These are phyloP conservation scores for Puya raimondii DNA, from an alignment of 176 grass and related monocot species.

Conservation along the genomic window DNA sequence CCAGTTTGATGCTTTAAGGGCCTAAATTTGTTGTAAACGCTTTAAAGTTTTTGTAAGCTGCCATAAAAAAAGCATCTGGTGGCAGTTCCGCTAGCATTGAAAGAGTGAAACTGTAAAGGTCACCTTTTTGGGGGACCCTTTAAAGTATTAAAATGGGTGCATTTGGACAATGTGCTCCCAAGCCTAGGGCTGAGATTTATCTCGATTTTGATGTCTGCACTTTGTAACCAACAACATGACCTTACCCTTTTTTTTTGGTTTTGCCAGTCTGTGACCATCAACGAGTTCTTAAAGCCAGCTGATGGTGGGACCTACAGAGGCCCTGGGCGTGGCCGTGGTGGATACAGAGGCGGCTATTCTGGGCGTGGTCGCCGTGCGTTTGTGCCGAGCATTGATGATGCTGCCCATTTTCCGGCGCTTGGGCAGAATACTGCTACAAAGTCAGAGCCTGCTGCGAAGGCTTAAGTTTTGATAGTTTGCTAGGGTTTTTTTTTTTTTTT, in stretches of 20 bases:
- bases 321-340: background rate
- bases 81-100: too few relatives aligned
- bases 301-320: background rate
- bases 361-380: background rate
- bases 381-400: background rate
- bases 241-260: background rate
- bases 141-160: too few relatives aligned
- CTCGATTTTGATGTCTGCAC: background rate
- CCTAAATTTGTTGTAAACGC: too few relatives aligned
- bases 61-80: too few relatives aligned
- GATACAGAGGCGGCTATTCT: background rate
- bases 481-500: background rate
- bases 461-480: background rate
- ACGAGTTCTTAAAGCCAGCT: background rate
- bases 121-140: too few relatives aligned
- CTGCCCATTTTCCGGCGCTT: background rate
- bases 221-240: background rate
- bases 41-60: too few relatives aligned
- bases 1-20: too few relatives aligned
- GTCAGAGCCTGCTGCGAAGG: background rate
- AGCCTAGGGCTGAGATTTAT: too few relatives aligned
- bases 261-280: background rate
- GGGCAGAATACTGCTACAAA: background rate
- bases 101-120: too few relatives aligned
- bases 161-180: too few relatives aligned